These are phyloP conservation scores for Phlegmacium glaucopus DNA, from an alignment of 768 basidiomycete species.

Conservation along the genomic window DNA sequence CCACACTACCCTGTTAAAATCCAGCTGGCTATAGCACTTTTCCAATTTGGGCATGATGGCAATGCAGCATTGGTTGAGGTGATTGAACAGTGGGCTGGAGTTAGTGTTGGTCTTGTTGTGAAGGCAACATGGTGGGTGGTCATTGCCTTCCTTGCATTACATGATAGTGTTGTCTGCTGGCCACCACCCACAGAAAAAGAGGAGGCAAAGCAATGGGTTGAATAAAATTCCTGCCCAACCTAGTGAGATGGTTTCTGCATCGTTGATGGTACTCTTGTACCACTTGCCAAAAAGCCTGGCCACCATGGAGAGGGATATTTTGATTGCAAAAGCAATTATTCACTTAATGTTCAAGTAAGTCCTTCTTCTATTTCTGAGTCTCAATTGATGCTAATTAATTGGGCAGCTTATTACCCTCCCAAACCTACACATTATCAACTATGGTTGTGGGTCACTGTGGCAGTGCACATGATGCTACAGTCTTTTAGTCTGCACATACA, in stretches of 20 bases:
- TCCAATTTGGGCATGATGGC: slow-evolving; percentile 19
- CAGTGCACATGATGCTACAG: slow-evolving; percentile 22
- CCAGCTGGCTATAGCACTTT: slow-evolving; percentile 25
- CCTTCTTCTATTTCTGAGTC: not conserved
- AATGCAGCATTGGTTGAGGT: slow-evolving; percentile 21
- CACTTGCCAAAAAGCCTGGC: slow-evolving; percentile 22
- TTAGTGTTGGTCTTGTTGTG: slow-evolving; percentile 17
- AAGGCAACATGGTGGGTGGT: slow-evolving; percentile 17
- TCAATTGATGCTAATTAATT: not conserved
- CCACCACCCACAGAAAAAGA: slow-evolving; percentile 15
- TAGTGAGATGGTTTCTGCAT: slow-evolving; percentile 28
- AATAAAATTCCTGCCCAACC: slow-evolving; percentile 3
- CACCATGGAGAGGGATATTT: slow-evolving; percentile 31
- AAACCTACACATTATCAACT: slow-evolving; percentile 24
- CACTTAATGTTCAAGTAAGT: slow-evolving; percentile 23
- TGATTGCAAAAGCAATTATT: slow-evolving; percentile 22
- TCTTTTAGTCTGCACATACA: not conserved
- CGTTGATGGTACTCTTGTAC: slow-evolving; percentile 28
- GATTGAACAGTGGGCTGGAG: slow-evolving; percentile 22
- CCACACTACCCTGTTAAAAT: slow-evolving; percentile 21
- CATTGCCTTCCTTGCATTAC: slow-evolving; percentile 15
- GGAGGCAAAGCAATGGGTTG: slow-evolving; percentile 18
- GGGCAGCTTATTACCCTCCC: slow-evolving; percentile 20
- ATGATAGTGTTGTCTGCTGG: slow-evolving; percentile 15
- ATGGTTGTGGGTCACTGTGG: slow-evolving; percentile 21